Conservation (phyloP, 1,139 yeast genomes). For the Debaryomyces subglobosus region DNA sequence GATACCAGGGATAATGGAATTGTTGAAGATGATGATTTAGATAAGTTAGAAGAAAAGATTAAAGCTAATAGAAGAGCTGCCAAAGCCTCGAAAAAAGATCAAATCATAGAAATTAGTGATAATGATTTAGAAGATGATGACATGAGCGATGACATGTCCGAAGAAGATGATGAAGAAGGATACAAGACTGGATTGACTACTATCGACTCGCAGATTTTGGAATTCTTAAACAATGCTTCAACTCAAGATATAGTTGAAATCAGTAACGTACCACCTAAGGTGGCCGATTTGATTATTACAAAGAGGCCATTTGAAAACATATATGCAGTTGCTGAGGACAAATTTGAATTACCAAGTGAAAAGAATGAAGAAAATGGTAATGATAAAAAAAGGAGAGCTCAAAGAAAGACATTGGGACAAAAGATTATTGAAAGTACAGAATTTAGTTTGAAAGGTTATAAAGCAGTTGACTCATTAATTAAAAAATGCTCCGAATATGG, state of each 20-base stretch:
- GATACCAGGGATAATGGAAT: conserved; percentile 13
- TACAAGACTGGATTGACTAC: conserved; percentile 47
- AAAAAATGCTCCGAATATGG: conserved; percentile 84
- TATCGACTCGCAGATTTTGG: conserved; percentile 66
- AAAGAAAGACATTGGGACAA: conserved; percentile 68
- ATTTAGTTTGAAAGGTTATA: conserved; percentile 78
- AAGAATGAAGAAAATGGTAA: conserved; percentile 23
- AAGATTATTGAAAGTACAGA: conserved; percentile 73
- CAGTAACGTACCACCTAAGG: conserved; percentile 67
- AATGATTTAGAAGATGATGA: conserved; percentile 47
- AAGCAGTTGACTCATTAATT: conserved; percentile 90
- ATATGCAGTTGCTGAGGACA: conserved; percentile 57
- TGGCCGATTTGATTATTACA: conserved; percentile 62
- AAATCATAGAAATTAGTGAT: conserved; percentile 39
- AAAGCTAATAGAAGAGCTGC: conserved; percentile 33
- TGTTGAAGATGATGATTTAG: conserved; percentile 42
- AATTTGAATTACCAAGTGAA: conserved; percentile 36
- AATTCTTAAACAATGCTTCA: conserved; percentile 78
- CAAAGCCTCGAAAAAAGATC: conserved; percentile 16
- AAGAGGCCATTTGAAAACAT: conserved; percentile 71
- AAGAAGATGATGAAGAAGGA: conserved; percentile 41
- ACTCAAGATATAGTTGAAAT: conserved; percentile 78
- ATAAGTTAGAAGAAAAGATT: conserved; percentile 42
- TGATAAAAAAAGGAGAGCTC: conserved; percentile 36
- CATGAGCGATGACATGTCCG: conserved; percentile 42